Evolutionary conservation across 805 yeast species (phyloP).

Genomic region (Myxozyma nipponensis): DNA sequence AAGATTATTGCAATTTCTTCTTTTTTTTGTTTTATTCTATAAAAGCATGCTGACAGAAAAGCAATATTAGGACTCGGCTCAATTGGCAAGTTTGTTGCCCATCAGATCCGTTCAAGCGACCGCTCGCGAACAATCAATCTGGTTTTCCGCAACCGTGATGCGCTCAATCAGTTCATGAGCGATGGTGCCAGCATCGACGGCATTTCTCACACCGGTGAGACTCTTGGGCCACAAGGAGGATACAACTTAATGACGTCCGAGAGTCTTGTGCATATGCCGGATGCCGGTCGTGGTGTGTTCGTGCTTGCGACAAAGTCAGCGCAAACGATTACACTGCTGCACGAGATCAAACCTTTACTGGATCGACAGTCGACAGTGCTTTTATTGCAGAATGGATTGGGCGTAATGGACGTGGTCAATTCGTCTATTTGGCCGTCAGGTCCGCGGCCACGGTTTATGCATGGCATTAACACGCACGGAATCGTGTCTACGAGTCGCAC

Average conservation of each 20-base stretch:
- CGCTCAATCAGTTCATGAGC: neutral
- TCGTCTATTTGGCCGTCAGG: conserved; percentile 51
- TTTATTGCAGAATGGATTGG: conserved; percentile 84
- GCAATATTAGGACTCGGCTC: neutral
- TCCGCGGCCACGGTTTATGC: conserved; percentile 55
- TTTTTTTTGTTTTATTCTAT: no score
- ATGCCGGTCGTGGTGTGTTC: conserved; percentile 50
- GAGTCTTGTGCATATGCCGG: no score
- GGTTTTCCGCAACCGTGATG: conserved; percentile 28
- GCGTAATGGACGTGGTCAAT: conserved; percentile 53
- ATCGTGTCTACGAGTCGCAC: conserved; percentile 30
- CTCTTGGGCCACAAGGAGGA: neutral
- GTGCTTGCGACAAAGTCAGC: conserved; percentile 32
- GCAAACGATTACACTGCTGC: neutral
- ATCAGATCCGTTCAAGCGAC: neutral
- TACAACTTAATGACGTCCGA: conserved; percentile 38
- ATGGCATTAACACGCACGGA: conserved; percentile 84
- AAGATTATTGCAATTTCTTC: no score
- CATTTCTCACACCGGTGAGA: neutral
- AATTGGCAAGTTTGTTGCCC: neutral
- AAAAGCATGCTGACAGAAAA: neutral
- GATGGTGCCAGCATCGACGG: neutral
- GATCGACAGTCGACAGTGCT: conserved; percentile 31
- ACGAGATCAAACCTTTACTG: neutral
- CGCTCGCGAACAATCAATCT: conserved; percentile 32